Evolutionary conservation across 2,329 filamentous ascomycete species (phyloP), one percentile per base, ranked within the genome.

Genomic region (Cladophialophora psammophila): DNA sequence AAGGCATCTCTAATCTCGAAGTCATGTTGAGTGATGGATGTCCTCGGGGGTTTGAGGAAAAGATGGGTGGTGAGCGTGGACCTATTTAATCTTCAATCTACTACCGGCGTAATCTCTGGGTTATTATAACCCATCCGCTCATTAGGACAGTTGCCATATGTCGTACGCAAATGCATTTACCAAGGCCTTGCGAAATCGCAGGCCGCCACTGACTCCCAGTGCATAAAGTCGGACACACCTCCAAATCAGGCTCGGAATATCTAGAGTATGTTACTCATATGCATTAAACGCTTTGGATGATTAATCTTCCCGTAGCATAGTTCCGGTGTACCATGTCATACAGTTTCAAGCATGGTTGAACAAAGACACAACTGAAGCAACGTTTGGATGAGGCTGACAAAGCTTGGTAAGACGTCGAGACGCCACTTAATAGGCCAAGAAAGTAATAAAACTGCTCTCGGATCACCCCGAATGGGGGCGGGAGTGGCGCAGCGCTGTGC

Each of bases 361-460:
- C 38, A 40, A 40, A 15, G 10, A 13, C 9, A 15, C 38, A 13
- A 15, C 4, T 13, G 4, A 13, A 13, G 38, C 15, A 40, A 5
- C 15, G 38, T 40, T 40, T 40, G 10, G 5, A 5, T 40, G 10
- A 13, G 38, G 31, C 45, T 50, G 52, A 62, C 58, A 31, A 66
- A 60, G 57, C 20, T 40, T 45, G 15, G 10, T 52, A n/a, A 34
- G 15, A 56, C n/a, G 36, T 35, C 6, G 35, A 56, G 6, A 26
- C 53, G 64, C 64, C 64, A 67, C 64, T 48, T 48, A 63, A 67
- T 67, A 63, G 64, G 64, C 64, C 64, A 67, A 67, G 64, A 34
- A 26, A 26, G n/a, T 26, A 26, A n/a, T n/a, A 26, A 26, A 26
- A 26, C 26, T 3, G 26, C 26, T 26, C 26, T 2, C 26, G 26